Evolutionary conservation across 352 stramenopile species (phyloP).

Genomic region (Achlya hypogyna): DNA sequence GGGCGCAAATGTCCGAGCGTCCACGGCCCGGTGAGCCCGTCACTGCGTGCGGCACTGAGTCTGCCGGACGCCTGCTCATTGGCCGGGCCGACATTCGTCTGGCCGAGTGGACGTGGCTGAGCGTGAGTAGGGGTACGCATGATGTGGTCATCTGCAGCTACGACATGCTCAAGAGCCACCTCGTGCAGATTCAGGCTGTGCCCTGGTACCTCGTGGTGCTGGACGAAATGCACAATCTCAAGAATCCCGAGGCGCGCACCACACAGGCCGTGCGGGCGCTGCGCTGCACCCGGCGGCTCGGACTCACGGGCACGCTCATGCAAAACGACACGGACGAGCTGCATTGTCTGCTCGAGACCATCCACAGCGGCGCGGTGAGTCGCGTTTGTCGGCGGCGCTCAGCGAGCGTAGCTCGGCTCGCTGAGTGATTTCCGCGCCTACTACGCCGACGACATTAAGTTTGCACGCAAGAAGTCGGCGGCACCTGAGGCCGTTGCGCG

Average conservation of each 20-base stretch:
- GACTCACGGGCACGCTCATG: slow-evolving; percentile 21
- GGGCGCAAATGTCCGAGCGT: too few relatives aligned
- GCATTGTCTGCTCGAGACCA: slow-evolving; percentile 65
- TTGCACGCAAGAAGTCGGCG: slow-evolving; percentile 69
- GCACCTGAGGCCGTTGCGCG: slow-evolving; percentile 44
- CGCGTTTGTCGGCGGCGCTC: not conserved
- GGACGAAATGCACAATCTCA: slow-evolving; percentile 85
- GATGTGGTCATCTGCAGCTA: slow-evolving; percentile 80
- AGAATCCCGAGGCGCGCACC: slow-evolving; percentile 39
- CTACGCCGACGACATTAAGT: slow-evolving; percentile 78
- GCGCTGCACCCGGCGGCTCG: slow-evolving; percentile 11
- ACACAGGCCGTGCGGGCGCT: slow-evolving; percentile 15
- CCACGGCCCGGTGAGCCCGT: too few relatives aligned
- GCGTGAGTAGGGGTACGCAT: slow-evolving; percentile 43
- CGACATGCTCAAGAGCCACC: slow-evolving; percentile 31
- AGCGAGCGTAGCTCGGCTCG: slow-evolving; percentile 44
- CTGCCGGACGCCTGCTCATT: too few relatives aligned
- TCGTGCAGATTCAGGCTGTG: not conserved
- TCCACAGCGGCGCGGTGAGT: slow-evolving; percentile 23
- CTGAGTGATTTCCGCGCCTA: slow-evolving; percentile 65
- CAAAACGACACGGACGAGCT: slow-evolving; percentile 52
- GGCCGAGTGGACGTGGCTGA: too few relatives aligned
- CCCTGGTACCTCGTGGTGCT: slow-evolving; percentile 63
- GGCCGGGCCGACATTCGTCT: too few relatives aligned
- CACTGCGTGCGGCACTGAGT: too few relatives aligned